Conservation (phyloP, 495 filamentous ascomycete species). For the Penicillium goetzii region DNA sequence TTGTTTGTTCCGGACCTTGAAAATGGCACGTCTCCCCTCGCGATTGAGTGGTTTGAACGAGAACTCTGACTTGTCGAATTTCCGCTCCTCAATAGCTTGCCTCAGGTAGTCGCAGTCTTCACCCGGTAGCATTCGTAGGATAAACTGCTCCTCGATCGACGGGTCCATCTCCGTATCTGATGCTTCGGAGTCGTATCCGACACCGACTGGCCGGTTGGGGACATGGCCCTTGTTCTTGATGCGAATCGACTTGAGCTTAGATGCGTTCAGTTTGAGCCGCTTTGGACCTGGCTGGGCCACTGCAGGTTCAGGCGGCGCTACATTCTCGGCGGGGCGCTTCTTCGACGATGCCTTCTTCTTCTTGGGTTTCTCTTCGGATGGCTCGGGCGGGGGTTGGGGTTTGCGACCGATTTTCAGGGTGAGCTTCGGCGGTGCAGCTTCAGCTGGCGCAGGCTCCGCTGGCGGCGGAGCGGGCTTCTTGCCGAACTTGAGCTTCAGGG, state of each 20-base stretch:
- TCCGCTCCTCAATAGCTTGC: conserved; percentile 68
- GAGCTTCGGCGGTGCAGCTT: conserved; percentile 48
- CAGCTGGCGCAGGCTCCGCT: conserved; percentile 29
- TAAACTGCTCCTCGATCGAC: conserved; percentile 81
- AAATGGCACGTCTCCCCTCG: conserved; percentile 72
- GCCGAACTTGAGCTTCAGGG: conserved; percentile 56
- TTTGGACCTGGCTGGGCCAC: conserved; percentile 41
- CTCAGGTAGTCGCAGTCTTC: conserved; percentile 82
- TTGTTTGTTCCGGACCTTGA: conserved; percentile 67
- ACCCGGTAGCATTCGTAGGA: conserved; percentile 85
- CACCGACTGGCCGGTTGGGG: conserved; percentile 67
- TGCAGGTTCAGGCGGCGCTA: conserved; percentile 31
- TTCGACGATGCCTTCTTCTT: conserved; percentile 55
- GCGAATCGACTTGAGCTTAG: conserved; percentile 54
- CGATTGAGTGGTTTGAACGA: conserved; percentile 76
- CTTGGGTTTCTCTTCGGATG: conserved; percentile 34
- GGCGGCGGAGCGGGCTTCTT: conserved; percentile 42
- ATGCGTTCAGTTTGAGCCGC: conserved; percentile 48
- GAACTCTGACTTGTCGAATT: conserved; percentile 70
- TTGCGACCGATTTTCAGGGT: conserved; percentile 57
- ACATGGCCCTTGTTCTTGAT: conserved; percentile 63
- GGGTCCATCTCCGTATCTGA: conserved; percentile 88
- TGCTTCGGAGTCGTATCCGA: conserved; percentile 96
- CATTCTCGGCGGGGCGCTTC: conserved; percentile 46
- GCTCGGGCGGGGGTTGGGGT: conserved; percentile 32